Evolutionary conservation across 1,284 basidiomycete species (phyloP), one percentile per base, ranked within the genome.

Genomic region (Sporisorium scitamineum): DNA sequence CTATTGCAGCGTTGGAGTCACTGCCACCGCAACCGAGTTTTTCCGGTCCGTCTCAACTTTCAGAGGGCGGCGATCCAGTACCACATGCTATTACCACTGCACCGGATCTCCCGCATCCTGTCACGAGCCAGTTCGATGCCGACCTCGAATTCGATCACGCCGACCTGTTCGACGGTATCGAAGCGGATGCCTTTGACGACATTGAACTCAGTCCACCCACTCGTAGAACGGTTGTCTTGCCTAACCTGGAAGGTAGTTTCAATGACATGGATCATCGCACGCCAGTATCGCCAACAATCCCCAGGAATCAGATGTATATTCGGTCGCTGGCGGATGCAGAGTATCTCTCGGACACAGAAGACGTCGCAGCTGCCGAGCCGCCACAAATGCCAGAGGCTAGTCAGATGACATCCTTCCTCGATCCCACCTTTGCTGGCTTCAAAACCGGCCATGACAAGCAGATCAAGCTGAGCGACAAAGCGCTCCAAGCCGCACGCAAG

Each of bases 121-220:
- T 31, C 26, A 42, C 39, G 3, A 58, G 11, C 14, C 50, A 39
- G 14, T 22, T 39, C 16, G 65, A 68, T 10, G 31, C 39, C 26
- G 39, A 27, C 2, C 18, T 58, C 41, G 48, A 63, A 8, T 32
- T 69, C 24, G 70, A 73, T 13, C 70, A 77, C 27, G 42, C 61
- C 29, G 42, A 62, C 11, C 53, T 77, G 10, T 77, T 77, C 42
- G 70, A 73, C 9, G 75, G 67, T 0, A 66, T 77, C 45, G 75
- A 73, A 20, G 65, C 52, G 22, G 75, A 69, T 41, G 70, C 70
- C 3, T 77, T 77, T 26, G 63, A 57, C 26, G 61, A 73, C 29
- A 62, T 77, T 42, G 66, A 67, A 50, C 61, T 77, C 42, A 73
- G 70, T 24, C 75, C 75, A 14, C 67, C 64, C 1, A 52, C 50